A percentile compares a stretch with the other conserved stretches of the same genome.
phyloP scores from a whole-genome alignment of 345 rosid species.

The Camelina sativa region DNA sequence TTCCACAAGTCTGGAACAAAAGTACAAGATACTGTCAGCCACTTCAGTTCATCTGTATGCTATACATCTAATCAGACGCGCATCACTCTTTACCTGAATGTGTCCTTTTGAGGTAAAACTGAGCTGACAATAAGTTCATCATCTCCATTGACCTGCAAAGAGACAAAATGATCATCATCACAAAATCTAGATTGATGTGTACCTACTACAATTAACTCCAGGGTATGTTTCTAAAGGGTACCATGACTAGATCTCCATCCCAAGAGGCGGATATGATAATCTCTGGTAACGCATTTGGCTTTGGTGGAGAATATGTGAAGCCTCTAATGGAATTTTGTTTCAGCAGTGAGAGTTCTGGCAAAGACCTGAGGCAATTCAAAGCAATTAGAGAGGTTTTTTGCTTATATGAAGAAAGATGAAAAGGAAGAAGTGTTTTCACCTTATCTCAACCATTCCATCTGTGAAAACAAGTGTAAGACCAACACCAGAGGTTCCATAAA shows the following conservation, averaged over 20 bases:
- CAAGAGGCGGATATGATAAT: slow-evolving; percentile 62
- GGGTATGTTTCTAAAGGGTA: slow-evolving; percentile 38
- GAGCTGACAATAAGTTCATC: slow-evolving; percentile 70
- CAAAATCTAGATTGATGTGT: not conserved
- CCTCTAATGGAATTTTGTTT: slow-evolving; percentile 74
- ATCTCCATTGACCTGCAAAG: slow-evolving; percentile 71
- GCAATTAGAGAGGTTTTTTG: not conserved
- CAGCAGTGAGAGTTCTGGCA: slow-evolving; percentile 74
- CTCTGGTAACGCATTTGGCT: slow-evolving; percentile 53
- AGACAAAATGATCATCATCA: slow-evolving; percentile 12
- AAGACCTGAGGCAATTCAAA: slow-evolving; percentile 51
- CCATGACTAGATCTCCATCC: slow-evolving; percentile 83
- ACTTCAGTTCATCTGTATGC: slow-evolving; percentile 8
- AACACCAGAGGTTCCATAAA: slow-evolving; percentile 57
- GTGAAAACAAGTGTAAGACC: slow-evolving; percentile 76
- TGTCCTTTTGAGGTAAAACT: slow-evolving; percentile 59
- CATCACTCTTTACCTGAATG: slow-evolving; percentile 53
- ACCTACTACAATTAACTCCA: slow-evolving; percentile 3
- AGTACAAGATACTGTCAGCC: not conserved
- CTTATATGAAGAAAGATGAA: not conserved
- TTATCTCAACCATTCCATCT: slow-evolving; percentile 75
- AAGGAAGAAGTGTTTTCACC: slow-evolving; percentile 48
- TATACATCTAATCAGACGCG: not conserved
- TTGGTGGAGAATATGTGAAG: slow-evolving; percentile 56
- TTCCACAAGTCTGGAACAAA: slow-evolving; percentile 59